phyloP scores from a whole-genome alignment of 768 basidiomycete genomes.

The Hemileccinum impolitum region DNA sequence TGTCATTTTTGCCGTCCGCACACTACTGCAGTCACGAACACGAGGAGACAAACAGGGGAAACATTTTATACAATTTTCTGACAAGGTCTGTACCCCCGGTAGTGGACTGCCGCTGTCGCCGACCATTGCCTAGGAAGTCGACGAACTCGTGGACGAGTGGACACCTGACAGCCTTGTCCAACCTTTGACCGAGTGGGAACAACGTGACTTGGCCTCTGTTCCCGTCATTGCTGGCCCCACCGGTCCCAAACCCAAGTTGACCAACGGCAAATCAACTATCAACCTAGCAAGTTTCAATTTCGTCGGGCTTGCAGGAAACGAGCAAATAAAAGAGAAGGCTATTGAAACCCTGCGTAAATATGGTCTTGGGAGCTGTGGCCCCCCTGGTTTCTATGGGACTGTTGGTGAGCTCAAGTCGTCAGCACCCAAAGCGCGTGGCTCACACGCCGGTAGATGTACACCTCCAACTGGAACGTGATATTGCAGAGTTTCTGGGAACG shows the following conservation, averaged over 20 bases:
- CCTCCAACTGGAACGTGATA: slow-evolving; percentile 80
- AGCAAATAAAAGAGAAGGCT: slow-evolving; percentile 80
- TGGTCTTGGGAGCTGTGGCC: slow-evolving; percentile 93
- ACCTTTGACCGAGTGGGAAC: slow-evolving; percentile 56
- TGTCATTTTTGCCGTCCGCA: slow-evolving; percentile 82
- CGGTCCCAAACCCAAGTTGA: slow-evolving; percentile 82
- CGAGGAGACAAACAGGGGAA: slow-evolving; percentile 79
- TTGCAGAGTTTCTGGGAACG: slow-evolving; percentile 87
- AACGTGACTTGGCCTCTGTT: slow-evolving; percentile 65
- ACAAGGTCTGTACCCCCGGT: slow-evolving; percentile 60
- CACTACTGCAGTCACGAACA: slow-evolving; percentile 86
- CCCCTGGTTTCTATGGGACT: slow-evolving; percentile 96
- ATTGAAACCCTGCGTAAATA: slow-evolving; percentile 84
- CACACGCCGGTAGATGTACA: slow-evolving; percentile 70
- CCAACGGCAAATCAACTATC: slow-evolving; percentile 66
- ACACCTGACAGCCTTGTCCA: slow-evolving; percentile 76
- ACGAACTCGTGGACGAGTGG: slow-evolving; percentile 97
- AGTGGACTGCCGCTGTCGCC: neutral
- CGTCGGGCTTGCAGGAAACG: slow-evolving; percentile 83
- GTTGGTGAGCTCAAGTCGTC: slow-evolving; percentile 56
- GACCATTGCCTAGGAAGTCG: slow-evolving; percentile 68
- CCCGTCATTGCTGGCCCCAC: slow-evolving; percentile 79
- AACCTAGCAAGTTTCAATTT: slow-evolving; percentile 94
- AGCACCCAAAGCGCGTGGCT: neutral
- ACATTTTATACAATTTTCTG: slow-evolving; percentile 87